phyloP scores from a whole-genome alignment of 2,329 filamentous ascomycete genomes.

The Pochonia chlamydosporia region DNA sequence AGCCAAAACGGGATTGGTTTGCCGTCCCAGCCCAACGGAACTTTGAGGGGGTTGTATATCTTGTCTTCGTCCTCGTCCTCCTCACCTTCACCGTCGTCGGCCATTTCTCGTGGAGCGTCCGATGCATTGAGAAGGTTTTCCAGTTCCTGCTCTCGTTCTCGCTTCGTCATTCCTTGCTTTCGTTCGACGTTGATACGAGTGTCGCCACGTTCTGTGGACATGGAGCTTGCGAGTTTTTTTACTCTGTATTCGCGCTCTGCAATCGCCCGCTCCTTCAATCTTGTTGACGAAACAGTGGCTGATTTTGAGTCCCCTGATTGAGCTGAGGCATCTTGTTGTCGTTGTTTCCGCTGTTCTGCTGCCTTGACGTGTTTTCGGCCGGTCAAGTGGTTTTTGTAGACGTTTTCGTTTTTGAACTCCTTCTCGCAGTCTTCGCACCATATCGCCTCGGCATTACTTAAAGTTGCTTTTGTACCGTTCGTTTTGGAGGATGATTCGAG shows the following conservation, averaged over 20 bases:
- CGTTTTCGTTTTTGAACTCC: constrained; percentile 91
- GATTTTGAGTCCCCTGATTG: constrained; percentile 19
- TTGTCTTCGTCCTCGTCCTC: constrained; percentile 77
- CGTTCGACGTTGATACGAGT: constrained; percentile 94
- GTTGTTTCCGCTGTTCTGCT: constrained; percentile 57
- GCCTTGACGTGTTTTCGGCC: constrained; percentile 83
- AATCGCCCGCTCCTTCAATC: constrained; percentile 81
- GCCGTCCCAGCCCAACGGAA: constrained; percentile 95
- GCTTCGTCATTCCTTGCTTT: constrained; percentile 94
- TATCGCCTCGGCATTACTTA: constrained; percentile 54
- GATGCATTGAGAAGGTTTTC: constrained; percentile 66
- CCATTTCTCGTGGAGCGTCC: constrained; percentile 25
- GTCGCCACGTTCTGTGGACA: constrained; percentile 82
- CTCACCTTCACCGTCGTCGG: constrained; percentile 58
- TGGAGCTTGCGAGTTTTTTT: constrained; percentile 70
- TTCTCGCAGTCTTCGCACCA: constrained; percentile 93
- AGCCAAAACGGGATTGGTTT: constrained; percentile 99
- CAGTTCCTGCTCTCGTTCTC: constrained; percentile 88
- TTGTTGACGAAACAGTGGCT: constrained; percentile 34
- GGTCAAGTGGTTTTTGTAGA: constrained; percentile 81
- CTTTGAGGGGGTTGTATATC: constrained; percentile 94
- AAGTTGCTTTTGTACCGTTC: constrained; percentile 16
- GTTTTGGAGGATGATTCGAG: constrained; percentile 46
- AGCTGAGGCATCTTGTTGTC: constrained; percentile 32
- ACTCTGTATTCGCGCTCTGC: constrained; percentile 84